Evolutionary conservation across 2,329 filamentous ascomycete genomes (phyloP).

Genomic region (Ascochyta rabiei): DNA sequence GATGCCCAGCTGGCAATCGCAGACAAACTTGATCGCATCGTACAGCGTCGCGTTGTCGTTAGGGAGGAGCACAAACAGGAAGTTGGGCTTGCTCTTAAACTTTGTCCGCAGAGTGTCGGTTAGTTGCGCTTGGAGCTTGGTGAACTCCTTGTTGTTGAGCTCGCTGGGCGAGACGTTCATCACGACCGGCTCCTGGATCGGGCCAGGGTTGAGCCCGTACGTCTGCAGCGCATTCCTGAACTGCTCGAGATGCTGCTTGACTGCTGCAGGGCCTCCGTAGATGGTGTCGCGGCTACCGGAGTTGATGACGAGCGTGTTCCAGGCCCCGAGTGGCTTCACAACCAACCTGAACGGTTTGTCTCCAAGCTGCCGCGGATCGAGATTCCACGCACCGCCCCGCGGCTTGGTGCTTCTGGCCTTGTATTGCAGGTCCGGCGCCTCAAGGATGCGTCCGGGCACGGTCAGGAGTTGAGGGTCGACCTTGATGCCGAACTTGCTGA

Average conservation of each 20-base stretch:
- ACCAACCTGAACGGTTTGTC: slow-evolving; percentile 32
- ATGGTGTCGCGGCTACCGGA: slow-evolving; percentile 25
- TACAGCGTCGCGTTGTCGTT: slow-evolving; percentile 40
- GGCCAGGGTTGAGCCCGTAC: slow-evolving; percentile 33
- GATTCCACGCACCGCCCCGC: slow-evolving; percentile 71
- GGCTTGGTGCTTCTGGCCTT: slow-evolving; percentile 43
- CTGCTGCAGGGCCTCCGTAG: slow-evolving; percentile 20
- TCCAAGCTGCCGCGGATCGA: slow-evolving; percentile 49
- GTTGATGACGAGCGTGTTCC: slow-evolving; percentile 42
- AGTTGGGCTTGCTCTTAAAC: slow-evolving; percentile 43
- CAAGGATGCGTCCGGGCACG: slow-evolving; percentile 73
- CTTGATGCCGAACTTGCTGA: slow-evolving; percentile 65
- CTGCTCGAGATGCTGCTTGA: slow-evolving; percentile 14
- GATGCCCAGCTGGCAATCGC: slow-evolving; percentile 70
- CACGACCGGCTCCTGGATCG: slow-evolving; percentile 16
- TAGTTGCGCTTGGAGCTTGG: slow-evolving; percentile 65
- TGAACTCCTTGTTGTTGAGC: slow-evolving; percentile 39
- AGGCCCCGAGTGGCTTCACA: slow-evolving; percentile 26
- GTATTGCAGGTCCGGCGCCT: slow-evolving; percentile 67
- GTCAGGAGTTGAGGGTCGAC: slow-evolving; percentile 69
- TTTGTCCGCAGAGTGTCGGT: slow-evolving; percentile 55
- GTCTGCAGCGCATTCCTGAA: slow-evolving; percentile 27
- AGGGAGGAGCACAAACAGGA: slow-evolving; percentile 42
- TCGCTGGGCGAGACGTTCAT: slow-evolving; percentile 17
- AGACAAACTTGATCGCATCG: slow-evolving; percentile 67